Evolutionary conservation across 306 rosid genomes (phyloP), one percentile per base, ranked within the genome.

Genomic region (Lagenaria siceraria): DNA sequence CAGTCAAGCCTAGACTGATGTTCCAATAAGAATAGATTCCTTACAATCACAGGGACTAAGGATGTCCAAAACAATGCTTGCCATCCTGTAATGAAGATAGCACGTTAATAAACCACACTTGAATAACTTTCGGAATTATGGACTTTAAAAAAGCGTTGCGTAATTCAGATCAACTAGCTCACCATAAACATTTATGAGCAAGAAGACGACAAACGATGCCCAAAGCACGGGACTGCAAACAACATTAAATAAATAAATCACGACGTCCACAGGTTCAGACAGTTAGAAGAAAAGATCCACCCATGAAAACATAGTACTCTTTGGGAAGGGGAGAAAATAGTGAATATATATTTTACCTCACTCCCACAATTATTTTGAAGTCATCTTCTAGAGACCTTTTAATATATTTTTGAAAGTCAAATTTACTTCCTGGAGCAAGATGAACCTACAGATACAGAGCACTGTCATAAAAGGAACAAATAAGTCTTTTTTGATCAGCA

Each of bases 341-440:
- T 48, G 5, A 9, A 52, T 69, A 19, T 58, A 81, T 11, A 15
- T 52, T n/a, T 82, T 85, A 88, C 98, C 96, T 95, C 25, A 95
- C 93, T 84, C 97, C 98, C 36, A 95, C 96, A 21, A 95, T 87
- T 10, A 87, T 81, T 81, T 92, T 87, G 90, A 92, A 95, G 90
- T 95, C 98, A 79, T 95, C 98, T 82, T 95, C 97, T 80, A 95
- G 83, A 0, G 98, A 90, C 90, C 97, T 88, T 84, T 92, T 92
- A 76, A 95, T 90, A 70, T 95, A 92, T 81, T 90, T 90, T 85
- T 89, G 97, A 81, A 95, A 95, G 86, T 95, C 87, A 82, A 95
- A 95, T 87, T 89, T 89, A 83, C 86, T 92, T 83, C 96, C 96
- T 48, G 97, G 90, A 79, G 92, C 89, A 49, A 95, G 69, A 70